A percentile compares a stretch with the other conserved stretches of the same genome.
phyloP scores from a whole-genome alignment of 331 rosid species.

The Cydonia oblonga region DNA sequence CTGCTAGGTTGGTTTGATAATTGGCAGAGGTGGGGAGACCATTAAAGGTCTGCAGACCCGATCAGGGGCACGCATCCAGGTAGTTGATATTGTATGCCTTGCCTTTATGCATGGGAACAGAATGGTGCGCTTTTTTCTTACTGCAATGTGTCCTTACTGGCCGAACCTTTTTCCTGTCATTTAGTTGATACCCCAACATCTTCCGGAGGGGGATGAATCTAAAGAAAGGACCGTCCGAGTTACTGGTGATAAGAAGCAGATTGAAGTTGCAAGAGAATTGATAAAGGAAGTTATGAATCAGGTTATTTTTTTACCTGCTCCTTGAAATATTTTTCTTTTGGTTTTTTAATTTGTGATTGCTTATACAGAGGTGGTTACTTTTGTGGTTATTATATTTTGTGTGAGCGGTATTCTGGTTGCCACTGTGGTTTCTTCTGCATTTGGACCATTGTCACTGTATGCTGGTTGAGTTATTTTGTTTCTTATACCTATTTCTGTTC shows the following conservation, averaged over 20 bases:
- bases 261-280: slow-evolving; percentile 73
- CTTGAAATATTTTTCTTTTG: neutral
- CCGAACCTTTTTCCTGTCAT: neutral
- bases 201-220: slow-evolving; percentile 73
- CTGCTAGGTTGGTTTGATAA: slow-evolving; percentile 82
- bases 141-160: neutral
- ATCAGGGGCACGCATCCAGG: slow-evolving; percentile 99
- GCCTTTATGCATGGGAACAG: neutral
- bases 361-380: neutral
- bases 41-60: slow-evolving; percentile 83
- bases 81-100: slow-evolving; percentile 44
- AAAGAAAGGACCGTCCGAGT: slow-evolving; percentile 88
- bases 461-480: neutral
- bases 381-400: neutral
- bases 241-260: slow-evolving; percentile 78
- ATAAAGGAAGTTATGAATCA: slow-evolving; percentile 85
- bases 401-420: neutral
- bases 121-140: neutral
- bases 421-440: neutral
- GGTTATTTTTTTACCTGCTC: slow-evolving; percentile 38
- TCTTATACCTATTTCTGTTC: neutral
- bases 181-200: slow-evolving; percentile 76
- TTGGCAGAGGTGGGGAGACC: slow-evolving; percentile 97
- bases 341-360: neutral
- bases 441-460: neutral